phyloP scores from a whole-genome alignment of 2,329 filamentous ascomycete genomes.

The Aspergillus costaricaensis region DNA sequence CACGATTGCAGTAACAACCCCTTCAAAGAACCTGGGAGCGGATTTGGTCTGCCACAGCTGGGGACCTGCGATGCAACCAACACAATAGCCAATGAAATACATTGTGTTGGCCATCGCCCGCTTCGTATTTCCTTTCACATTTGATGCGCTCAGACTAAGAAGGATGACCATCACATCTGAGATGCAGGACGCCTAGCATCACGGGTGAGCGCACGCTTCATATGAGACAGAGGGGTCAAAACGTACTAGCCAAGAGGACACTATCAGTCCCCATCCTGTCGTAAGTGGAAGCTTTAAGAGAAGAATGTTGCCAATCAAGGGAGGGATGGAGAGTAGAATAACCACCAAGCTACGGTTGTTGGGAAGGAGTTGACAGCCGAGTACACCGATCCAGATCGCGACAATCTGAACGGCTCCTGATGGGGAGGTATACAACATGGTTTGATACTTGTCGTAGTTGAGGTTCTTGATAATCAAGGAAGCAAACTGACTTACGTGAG shows the following conservation, averaged over 20 bases:
- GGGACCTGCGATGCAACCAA: slow-evolving; percentile 48
- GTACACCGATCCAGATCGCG: slow-evolving; percentile 50
- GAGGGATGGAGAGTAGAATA: slow-evolving; percentile 44
- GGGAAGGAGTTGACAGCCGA: slow-evolving; percentile 44
- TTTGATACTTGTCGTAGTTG: slow-evolving; percentile 48
- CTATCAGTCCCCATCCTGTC: slow-evolving; percentile 51
- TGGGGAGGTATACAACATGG: slow-evolving; percentile 51
- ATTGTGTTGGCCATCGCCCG: slow-evolving; percentile 48
- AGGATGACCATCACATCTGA: slow-evolving; percentile 45
- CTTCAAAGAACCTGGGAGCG: slow-evolving; percentile 46
- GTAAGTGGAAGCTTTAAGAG: slow-evolving; percentile 45
- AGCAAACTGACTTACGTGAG: slow-evolving; percentile 43
- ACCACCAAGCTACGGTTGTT: slow-evolving; percentile 43
- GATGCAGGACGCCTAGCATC: slow-evolving; percentile 44
- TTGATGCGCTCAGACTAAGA: slow-evolving; percentile 49
- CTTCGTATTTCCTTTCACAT: slow-evolving; percentile 55
- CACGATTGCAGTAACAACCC: slow-evolving; percentile 48
- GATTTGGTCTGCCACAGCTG: slow-evolving; percentile 48
- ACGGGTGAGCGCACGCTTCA: no score
- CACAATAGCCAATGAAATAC: slow-evolving; percentile 54
- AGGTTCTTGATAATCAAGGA: slow-evolving; percentile 52
- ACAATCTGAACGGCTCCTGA: slow-evolving; percentile 52
- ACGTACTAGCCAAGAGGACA: slow-evolving; percentile 43
- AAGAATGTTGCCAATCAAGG: slow-evolving; percentile 48
- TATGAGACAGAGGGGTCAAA: no score